These are phyloP conservation scores for Diaporthe velutina DNA, from an alignment of 2,329 filamentous ascomycete species.

Conservation along the genomic window DNA sequence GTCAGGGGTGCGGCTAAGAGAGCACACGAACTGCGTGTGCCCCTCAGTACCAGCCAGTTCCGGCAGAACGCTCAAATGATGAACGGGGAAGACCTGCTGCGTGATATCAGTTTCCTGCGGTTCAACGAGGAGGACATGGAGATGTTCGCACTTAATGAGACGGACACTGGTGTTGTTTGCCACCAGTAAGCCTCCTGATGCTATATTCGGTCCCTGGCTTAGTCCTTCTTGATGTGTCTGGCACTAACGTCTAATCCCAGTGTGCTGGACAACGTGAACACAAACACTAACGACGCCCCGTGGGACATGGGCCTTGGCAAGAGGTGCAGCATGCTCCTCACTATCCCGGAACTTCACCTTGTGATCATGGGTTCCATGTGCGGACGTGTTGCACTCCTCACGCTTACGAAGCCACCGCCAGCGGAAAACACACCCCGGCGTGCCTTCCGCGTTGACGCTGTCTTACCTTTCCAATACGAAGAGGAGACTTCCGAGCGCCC, in stretches of 20 bases:
- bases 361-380: constrained; percentile 76
- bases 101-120: constrained; percentile 55
- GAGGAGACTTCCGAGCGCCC: constrained; percentile 60
- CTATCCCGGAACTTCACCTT: constrained; percentile 78
- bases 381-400: constrained; percentile 74
- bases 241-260: constrained; percentile 33
- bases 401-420: constrained; percentile 63
- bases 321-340: constrained; percentile 71
- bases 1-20: neutral
- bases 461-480: constrained; percentile 61
- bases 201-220: neutral
- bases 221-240: neutral
- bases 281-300: constrained; percentile 45
- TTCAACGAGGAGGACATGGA: constrained; percentile 64
- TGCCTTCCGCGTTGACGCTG: constrained; percentile 66
- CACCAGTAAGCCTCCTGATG: constrained; percentile 41
- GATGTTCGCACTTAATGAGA: constrained; percentile 53
- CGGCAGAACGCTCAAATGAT: constrained; percentile 18
- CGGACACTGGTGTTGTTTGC: constrained; percentile 43
- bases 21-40: constrained; percentile 11
- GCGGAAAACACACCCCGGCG: constrained; percentile 49
- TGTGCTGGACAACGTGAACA: constrained; percentile 45
- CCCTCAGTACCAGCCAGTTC: constrained; percentile 22
- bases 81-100: constrained; percentile 23
- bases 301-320: constrained; percentile 56